Percentiles rank a stretch among this genome's conserved stretches.
phyloP scores from a whole-genome alignment of 805 yeast species.

The Limtongozyma cylindracea region DNA sequence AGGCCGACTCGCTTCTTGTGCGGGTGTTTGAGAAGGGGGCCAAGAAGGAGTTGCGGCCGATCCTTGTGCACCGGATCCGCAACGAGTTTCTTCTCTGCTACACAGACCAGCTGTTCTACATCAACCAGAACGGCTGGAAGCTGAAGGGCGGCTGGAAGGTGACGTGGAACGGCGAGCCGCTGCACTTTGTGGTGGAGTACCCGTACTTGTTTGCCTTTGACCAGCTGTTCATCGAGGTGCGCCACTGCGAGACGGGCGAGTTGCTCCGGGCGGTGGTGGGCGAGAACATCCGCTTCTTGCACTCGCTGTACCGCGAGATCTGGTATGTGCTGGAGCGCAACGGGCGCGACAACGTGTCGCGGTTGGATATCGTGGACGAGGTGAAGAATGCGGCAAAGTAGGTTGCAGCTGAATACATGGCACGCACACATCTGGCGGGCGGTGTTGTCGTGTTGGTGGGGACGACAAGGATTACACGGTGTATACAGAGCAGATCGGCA shows the following conservation, averaged over 20 bases:
- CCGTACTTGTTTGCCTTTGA: slow-evolving; percentile 88
- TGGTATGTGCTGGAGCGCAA: slow-evolving; percentile 77
- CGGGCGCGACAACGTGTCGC: slow-evolving; percentile 82
- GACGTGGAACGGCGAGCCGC: slow-evolving; percentile 93
- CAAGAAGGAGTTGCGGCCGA: slow-evolving; percentile 65
- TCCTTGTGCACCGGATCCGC: slow-evolving; percentile 77
- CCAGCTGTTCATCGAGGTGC: slow-evolving; percentile 68
- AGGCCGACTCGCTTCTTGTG: slow-evolving; percentile 94
- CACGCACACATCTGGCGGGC: too few relatives aligned
- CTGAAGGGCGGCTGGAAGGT: slow-evolving; percentile 83
- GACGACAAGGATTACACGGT: too few relatives aligned
- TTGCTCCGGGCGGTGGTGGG: slow-evolving; percentile 75
- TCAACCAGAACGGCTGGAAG: slow-evolving; percentile 91
- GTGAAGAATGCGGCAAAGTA: slow-evolving; percentile 6
- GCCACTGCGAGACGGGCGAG: slow-evolving; percentile 76
- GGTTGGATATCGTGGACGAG: slow-evolving; percentile 66
- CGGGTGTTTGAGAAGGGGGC: slow-evolving; percentile 94
- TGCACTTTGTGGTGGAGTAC: slow-evolving; percentile 76
- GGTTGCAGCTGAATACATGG: too few relatives aligned
- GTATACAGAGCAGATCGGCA: too few relatives aligned
- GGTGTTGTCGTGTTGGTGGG: too few relatives aligned
- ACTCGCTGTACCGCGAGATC: slow-evolving; percentile 81
- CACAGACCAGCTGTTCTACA: slow-evolving; percentile 83
- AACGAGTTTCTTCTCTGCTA: slow-evolving; percentile 74
- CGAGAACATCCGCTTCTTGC: slow-evolving; percentile 72